These are phyloP conservation scores for Exophiala spinifera DNA, from an alignment of 2,329 filamentous ascomycete species.

Conservation along the genomic window DNA sequence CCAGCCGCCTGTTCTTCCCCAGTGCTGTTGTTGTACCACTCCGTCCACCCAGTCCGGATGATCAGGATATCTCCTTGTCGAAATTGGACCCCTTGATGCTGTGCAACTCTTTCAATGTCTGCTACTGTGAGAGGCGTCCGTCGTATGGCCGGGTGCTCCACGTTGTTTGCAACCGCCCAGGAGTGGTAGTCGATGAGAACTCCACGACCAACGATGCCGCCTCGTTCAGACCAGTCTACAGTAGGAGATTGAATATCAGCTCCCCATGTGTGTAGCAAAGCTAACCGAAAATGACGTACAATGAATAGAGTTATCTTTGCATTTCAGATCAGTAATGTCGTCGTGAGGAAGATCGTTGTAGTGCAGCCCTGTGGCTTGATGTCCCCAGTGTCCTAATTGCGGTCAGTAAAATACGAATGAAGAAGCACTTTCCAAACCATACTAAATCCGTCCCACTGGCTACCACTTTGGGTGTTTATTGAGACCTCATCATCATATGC, in stretches of 20 bases:
- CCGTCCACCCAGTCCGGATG: slow-evolving; percentile 61
- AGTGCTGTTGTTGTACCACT: slow-evolving; percentile 52
- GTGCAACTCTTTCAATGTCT: slow-evolving; percentile 58
- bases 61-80: slow-evolving; percentile 63
- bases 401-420: neutral
- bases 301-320: too few relatives aligned
- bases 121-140: slow-evolving; percentile 55
- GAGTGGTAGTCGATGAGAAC: slow-evolving; percentile 43
- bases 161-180: slow-evolving; percentile 51
- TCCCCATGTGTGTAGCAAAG: too few relatives aligned
- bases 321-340: slow-evolving; percentile 16
- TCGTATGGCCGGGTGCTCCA: slow-evolving; percentile 52
- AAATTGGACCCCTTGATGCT: slow-evolving; percentile 52
- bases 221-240: slow-evolving; percentile 41
- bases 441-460: slow-evolving; percentile 50
- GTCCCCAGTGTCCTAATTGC: slow-evolving; percentile 39
- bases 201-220: slow-evolving; percentile 42
- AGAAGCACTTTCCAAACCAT: too few relatives aligned
- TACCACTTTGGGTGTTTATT: slow-evolving; percentile 49
- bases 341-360: slow-evolving; percentile 16
- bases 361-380: slow-evolving; percentile 33
- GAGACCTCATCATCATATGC: slow-evolving; percentile 45
- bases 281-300: too few relatives aligned
- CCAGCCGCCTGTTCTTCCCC: slow-evolving; percentile 33
- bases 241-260: too few relatives aligned